A percentile compares a stretch with the other conserved stretches of the same genome.
Evolutionary conservation across 805 yeast species (phyloP).

Genomic region (Isabelozyma gotoi): DNA sequence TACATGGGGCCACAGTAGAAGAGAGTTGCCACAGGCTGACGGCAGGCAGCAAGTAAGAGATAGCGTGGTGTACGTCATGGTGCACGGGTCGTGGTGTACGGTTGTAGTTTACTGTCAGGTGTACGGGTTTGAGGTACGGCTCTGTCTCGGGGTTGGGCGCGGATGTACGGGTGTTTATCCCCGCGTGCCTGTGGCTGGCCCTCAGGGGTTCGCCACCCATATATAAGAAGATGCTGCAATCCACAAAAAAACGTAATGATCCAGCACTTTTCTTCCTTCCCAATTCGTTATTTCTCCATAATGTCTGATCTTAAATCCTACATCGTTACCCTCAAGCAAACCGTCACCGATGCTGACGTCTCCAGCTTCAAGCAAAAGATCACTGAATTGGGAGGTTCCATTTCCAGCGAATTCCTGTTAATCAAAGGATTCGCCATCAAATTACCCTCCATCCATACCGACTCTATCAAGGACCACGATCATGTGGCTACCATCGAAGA

Average conservation of each 20-base stretch:
- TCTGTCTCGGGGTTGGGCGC: background rate
- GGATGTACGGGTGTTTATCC: background rate
- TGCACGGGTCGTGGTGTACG: too few species aligned
- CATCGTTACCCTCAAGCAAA: conserved; percentile 49
- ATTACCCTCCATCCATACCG: conserved; percentile 54
- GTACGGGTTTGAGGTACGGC: background rate
- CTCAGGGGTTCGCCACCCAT: background rate
- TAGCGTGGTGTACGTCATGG: too few species aligned
- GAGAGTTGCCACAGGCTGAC: too few species aligned
- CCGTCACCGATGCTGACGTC: conserved; percentile 39
- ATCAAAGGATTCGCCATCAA: conserved; percentile 68
- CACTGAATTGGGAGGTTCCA: conserved; percentile 55
- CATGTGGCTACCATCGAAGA: conserved; percentile 63
- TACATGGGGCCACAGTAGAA: conserved; percentile 1
- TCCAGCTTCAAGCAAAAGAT: conserved; percentile 47
- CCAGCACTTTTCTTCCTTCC: background rate
- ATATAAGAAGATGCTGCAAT: conserved; percentile 1
- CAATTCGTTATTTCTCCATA: conserved; percentile 1
- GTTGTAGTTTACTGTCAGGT: conserved; percentile 7
- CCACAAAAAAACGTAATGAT: background rate
- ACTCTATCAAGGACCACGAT: conserved; percentile 46
- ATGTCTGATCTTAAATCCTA: conserved; percentile 33
- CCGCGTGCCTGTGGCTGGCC: conserved; percentile 1
- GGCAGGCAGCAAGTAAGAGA: too few species aligned
- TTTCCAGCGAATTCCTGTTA: conserved; percentile 59